Evolutionary conservation across 306 rosid species (phyloP).

Genomic region (Sindora glabra): DNA sequence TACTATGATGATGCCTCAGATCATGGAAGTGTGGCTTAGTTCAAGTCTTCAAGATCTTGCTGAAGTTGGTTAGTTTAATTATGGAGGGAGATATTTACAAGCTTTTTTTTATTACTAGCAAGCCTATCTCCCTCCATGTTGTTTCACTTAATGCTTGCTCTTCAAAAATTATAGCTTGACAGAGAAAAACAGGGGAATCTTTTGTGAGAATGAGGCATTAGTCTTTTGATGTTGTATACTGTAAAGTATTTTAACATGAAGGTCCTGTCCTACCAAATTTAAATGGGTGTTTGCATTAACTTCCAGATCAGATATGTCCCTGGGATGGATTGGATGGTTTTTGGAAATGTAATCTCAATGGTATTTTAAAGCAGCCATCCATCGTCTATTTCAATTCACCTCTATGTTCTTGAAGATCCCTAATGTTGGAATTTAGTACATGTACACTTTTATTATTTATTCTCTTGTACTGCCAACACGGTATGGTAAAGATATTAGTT

Average conservation of each 20-base stretch:
- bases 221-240: background rate
- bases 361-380: background rate
- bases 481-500: too few relatives aligned
- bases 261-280: conserved; percentile 6
- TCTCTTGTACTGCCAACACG: too few relatives aligned
- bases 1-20: conserved; percentile 59
- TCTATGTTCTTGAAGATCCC: background rate
- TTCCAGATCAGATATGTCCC: conserved; percentile 17
- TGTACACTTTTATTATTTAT: too few relatives aligned
- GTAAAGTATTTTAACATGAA: background rate
- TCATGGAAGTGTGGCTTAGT: conserved; percentile 61
- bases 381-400: background rate
- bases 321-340: conserved; percentile 10
- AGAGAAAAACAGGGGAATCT: background rate
- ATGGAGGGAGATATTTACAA: background rate
- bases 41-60: conserved; percentile 11
- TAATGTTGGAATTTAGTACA: background rate
- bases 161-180: background rate
- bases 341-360: conserved; percentile 10
- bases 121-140: background rate
- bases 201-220: background rate
- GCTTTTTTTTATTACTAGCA: conserved; percentile 11
- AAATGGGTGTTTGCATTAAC: conserved; percentile 16
- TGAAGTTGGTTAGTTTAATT: background rate
- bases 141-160: background rate